Evolutionary conservation across 73 alveolate genomes (phyloP).

Genomic region (Breviolum minutum): DNA sequence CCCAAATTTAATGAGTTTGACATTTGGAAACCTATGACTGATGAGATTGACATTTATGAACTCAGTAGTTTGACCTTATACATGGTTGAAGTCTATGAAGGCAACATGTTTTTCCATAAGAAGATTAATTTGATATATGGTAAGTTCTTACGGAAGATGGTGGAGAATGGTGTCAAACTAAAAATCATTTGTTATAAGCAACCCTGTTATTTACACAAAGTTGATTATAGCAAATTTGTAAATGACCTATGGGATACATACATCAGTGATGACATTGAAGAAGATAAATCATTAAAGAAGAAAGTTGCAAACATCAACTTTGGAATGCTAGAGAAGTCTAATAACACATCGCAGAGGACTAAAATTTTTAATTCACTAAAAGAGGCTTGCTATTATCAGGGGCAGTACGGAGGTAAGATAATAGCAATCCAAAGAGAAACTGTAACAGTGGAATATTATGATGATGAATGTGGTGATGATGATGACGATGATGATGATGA

Average conservation of each 20-base stretch:
- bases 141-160: not conserved
- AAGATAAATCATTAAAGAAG: no score
- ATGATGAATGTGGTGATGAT: no score
- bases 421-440: no score
- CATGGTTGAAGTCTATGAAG: not conserved
- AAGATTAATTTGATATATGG: not conserved
- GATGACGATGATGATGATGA: no score
- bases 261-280: not conserved
- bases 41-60: not conserved
- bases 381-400: no score
- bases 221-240: not conserved
- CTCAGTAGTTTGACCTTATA: not conserved
- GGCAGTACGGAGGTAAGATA: no score
- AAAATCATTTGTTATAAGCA: not conserved
- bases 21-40: not conserved
- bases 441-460: no score
- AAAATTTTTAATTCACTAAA: no score
- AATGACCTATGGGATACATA: not conserved
- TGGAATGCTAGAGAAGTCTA: no score
- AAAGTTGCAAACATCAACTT: no score
- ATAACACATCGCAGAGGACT: no score
- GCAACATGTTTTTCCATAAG: not conserved
- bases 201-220: not conserved
- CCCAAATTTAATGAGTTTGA: constrained; percentile 2
- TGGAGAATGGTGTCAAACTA: not conserved